Base-by-base conservation (phyloP, 139 green algal species). In the Asterochloris erici region DNA sequence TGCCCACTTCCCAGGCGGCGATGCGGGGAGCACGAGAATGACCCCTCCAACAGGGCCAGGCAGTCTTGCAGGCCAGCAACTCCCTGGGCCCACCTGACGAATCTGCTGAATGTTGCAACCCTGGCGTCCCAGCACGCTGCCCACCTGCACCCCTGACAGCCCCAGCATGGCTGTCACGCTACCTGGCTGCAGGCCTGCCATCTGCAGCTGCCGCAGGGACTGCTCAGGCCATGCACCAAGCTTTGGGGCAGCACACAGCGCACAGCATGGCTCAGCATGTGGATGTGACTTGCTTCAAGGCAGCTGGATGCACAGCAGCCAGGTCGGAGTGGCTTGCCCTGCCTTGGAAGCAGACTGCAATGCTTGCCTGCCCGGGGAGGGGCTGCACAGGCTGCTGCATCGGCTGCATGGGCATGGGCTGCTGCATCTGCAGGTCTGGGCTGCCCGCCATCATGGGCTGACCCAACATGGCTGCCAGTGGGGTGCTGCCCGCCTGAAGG, bases 91-190 rank as follows among this genome's bases (percentile, higher is more conserved):
- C 15, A 80, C 81, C 81, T 84, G 73, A 27, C 81, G 76, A 19
- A 84, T 84, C 27, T 84, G 81, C 61, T 27, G 63, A 63, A 84
- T 84, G 73, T 84, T 84, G 0, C 19, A 70, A 26, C 81, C 81
- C 28, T 64, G 54, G 12, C 66, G n/a, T 15, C 81, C 81, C 28
- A 84, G 73, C 12, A 84, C 63, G 68, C 73, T 71, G 60, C 81
- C 81, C 16, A 84, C 81, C 68, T 84, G 81, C 9, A 70, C 63
- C 9, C 62, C 62, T 12, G 74, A 27, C 66, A 84, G 68, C 16
- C 27, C 28, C 62, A 84, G 81, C 19, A 64, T 38, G 10, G 63
- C 80, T 26, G 66, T 47, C 29, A 26, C 61, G 66, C 24, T 73
- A 17, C 79, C 68, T 15, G 28, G 26, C 21, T 29, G 63, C 63